phyloP scores from a whole-genome alignment of 83 land plant genomes.

The Isoetes engelmannii region DNA sequence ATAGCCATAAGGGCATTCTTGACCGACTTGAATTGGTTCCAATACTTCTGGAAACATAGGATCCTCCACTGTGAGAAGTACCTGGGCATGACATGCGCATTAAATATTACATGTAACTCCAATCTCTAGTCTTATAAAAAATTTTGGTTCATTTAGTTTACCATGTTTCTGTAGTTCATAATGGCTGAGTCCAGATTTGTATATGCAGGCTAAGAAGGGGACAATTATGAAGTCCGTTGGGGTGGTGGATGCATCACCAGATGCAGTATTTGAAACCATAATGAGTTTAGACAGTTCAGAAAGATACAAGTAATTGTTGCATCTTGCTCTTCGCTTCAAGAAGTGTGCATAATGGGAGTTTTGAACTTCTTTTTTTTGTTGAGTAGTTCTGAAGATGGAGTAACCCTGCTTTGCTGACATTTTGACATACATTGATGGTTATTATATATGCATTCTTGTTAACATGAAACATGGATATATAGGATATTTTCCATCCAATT shows the following conservation, averaged over 20 bases:
- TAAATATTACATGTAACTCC: neutral
- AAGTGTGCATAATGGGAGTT: too few species aligned
- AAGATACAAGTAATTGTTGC: neutral
- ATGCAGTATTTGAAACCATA: constrained; percentile 7
- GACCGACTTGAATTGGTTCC: too few species aligned
- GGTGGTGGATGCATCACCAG: constrained; percentile 9
- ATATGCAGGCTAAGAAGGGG: constrained; percentile 5
- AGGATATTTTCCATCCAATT: too few species aligned
- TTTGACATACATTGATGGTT: too few species aligned
- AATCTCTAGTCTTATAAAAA: neutral
- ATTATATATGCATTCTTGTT: neutral
- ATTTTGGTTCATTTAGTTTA: neutral
- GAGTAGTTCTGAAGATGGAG: neutral
- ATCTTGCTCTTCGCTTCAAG: too few species aligned
- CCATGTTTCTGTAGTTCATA: neutral
- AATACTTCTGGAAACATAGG: too few species aligned
- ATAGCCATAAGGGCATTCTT: too few species aligned
- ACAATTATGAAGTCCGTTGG: constrained; percentile 9
- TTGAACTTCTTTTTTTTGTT: neutral
- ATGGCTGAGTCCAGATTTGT: neutral
- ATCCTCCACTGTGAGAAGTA: too few species aligned
- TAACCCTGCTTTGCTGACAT: neutral
- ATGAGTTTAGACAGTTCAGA: constrained; percentile 9
- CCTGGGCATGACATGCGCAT: too few species aligned
- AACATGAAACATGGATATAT: neutral